phyloP scores from a whole-genome alignment of 23 red algal species.

The Chondrus crispus region DNA sequence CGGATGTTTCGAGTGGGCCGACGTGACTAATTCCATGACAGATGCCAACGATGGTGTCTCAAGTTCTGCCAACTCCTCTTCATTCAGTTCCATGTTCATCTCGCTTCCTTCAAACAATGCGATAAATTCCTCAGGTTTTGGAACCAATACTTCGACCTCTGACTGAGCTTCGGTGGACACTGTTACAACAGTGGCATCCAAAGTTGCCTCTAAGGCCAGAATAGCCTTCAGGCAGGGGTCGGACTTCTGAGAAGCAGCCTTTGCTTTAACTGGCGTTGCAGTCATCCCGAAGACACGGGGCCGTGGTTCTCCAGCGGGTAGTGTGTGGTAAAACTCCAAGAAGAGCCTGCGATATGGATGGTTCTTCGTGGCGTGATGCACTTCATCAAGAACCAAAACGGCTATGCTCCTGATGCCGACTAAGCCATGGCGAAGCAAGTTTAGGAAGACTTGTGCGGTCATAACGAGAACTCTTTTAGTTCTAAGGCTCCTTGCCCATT shows the following conservation, averaged over 20 bases:
- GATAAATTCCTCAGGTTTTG: slow-evolving; percentile 59
- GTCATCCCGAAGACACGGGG: slow-evolving; percentile 70
- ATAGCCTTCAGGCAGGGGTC: neutral
- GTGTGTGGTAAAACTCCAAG: slow-evolving; percentile 54
- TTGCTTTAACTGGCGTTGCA: slow-evolving; percentile 52
- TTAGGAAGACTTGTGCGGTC: slow-evolving; percentile 61
- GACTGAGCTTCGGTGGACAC: neutral
- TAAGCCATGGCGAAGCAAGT: slow-evolving; percentile 54
- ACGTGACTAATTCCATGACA: neutral
- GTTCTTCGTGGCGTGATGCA: slow-evolving; percentile 53
- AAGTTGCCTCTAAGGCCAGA: slow-evolving; percentile 23
- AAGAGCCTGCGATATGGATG: slow-evolving; percentile 53
- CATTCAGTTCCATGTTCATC: neutral
- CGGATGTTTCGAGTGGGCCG: neutral
- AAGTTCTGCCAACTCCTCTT: neutral
- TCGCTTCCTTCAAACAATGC: neutral
- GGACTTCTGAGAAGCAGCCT: neutral
- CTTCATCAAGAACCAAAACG: slow-evolving; percentile 61
- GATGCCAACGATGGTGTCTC: neutral
- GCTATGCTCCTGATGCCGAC: slow-evolving; percentile 21
- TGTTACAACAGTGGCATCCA: slow-evolving; percentile 54
- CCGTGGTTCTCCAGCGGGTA: neutral
- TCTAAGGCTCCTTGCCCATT: slow-evolving; percentile 15
- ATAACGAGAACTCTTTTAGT: slow-evolving; percentile 52
- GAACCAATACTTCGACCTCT: slow-evolving; percentile 49